Conservation (phyloP, 805 yeast species). For the Cyberlindnera sargentensis region DNA sequence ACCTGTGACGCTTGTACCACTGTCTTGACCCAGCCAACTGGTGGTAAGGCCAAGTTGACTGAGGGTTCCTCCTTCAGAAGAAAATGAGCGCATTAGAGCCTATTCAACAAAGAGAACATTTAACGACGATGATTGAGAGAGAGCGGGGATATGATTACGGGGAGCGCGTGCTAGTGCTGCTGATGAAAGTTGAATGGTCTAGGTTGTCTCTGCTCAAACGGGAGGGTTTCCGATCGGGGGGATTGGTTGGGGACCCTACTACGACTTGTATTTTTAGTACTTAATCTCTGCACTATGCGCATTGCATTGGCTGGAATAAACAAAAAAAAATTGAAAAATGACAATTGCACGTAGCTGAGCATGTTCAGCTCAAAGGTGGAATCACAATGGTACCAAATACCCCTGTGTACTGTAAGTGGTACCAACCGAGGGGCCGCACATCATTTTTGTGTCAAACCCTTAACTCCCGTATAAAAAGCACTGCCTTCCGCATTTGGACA, state of each 20-base stretch:
- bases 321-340: not conserved
- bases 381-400: too few species aligned
- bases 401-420: too few species aligned
- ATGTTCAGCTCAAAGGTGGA: too few species aligned
- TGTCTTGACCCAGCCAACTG: slow-evolving; percentile 97
- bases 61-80: slow-evolving; percentile 99
- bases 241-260: not conserved
- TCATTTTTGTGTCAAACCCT: too few species aligned
- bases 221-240: not conserved
- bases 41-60: slow-evolving; percentile 99
- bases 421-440: too few species aligned
- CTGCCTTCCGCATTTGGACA: too few species aligned
- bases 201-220: not conserved
- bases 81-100: slow-evolving; percentile 51
- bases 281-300: not conserved
- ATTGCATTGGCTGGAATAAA: not conserved
- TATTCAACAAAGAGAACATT: not conserved
- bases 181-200: too few species aligned
- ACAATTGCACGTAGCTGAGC: not conserved
- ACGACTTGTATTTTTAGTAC: slow-evolving; percentile 11
- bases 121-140: too few species aligned
- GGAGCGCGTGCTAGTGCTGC: too few species aligned
- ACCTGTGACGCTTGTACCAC: slow-evolving; percentile 98
- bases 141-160: too few species aligned
- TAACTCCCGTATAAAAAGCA: too few species aligned